phyloP scores from a whole-genome alignment of 768 basidiomycete genomes.

The Amanita rimosa region DNA sequence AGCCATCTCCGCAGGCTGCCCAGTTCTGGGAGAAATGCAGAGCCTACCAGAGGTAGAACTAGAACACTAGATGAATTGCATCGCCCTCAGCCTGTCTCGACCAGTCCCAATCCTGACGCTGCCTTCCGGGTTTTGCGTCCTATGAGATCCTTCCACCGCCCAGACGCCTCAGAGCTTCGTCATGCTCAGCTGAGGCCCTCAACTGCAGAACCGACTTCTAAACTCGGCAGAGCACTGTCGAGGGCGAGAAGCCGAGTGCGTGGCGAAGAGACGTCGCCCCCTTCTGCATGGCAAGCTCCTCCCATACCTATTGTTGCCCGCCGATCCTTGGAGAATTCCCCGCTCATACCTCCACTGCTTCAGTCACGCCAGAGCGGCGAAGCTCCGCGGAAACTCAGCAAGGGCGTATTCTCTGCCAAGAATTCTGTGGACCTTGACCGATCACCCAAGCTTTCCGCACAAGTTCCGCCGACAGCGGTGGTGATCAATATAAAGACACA shows the following conservation, averaged over 20 bases:
- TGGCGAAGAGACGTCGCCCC: not conserved
- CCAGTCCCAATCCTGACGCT: constrained; percentile 13
- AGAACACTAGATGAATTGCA: constrained; percentile 3
- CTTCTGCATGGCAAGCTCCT: constrained; percentile 6
- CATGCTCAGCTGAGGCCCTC: constrained; percentile 17
- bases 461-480: constrained; percentile 14
- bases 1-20: not conserved
- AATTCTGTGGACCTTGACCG: constrained; percentile 16
- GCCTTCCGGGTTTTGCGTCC: constrained; percentile 26
- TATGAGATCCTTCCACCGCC: constrained; percentile 53
- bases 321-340: not conserved
- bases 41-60: not conserved
- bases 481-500: constrained; percentile 28
- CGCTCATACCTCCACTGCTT: not conserved
- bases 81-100: constrained; percentile 8
- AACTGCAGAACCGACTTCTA: constrained; percentile 9
- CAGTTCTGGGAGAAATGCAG: not conserved
- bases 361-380: not conserved
- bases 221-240: not conserved
- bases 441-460: constrained; percentile 10
- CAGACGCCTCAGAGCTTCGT: constrained; percentile 21
- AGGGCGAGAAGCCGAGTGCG: constrained; percentile 4
- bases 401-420: not conserved
- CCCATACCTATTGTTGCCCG: not conserved
- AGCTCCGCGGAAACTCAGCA: not conserved